Conservation (phyloP, 2,329 filamentous ascomycete species). For the Cercospora citrullina region DNA sequence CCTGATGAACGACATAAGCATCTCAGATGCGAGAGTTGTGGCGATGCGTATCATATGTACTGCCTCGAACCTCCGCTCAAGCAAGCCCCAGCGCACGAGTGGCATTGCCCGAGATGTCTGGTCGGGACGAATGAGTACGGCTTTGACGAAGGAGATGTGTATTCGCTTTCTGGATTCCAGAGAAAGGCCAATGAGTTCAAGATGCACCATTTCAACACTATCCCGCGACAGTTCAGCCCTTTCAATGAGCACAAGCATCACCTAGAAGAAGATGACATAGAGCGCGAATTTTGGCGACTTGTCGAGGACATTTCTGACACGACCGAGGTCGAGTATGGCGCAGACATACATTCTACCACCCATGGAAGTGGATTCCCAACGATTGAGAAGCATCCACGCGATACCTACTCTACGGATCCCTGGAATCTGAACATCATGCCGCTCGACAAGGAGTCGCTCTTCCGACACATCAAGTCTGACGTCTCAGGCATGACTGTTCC, state of each 20-base stretch:
- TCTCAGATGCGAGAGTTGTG: conserved; percentile 86
- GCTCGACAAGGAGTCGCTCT: conserved; percentile 85
- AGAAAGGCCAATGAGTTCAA: conserved; percentile 96
- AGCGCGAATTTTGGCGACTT: conserved; percentile 93
- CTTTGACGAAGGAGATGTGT: conserved; percentile 93
- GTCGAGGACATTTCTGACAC: conserved; percentile 93
- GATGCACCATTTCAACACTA: conserved; percentile 81
- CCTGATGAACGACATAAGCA: conserved; percentile 70
- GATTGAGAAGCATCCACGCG: conserved; percentile 82
- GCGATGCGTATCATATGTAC: conserved; percentile 79
- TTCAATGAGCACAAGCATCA: conserved; percentile 76
- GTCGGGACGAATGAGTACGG: conserved; percentile 96
- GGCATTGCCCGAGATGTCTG: conserved; percentile 93
- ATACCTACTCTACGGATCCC: conserved; percentile 82
- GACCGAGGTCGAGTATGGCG: conserved; percentile 96
- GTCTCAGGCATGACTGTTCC: conserved; percentile 99
- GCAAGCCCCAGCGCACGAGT: conserved; percentile 79
- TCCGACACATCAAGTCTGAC: conserved; percentile 96
- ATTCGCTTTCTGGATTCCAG: conserved; percentile 93
- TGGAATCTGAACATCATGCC: conserved; percentile 97
- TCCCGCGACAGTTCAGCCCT: conserved; percentile 63
- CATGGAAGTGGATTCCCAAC: conserved; percentile 97
- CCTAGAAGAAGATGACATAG: conserved; percentile 91
- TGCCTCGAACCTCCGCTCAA: conserved; percentile 87
- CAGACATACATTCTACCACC: conserved; percentile 96